These are phyloP conservation scores for Clitoria ternatea DNA, from an alignment of 306 rosid genomes.

Conservation along the genomic window DNA sequence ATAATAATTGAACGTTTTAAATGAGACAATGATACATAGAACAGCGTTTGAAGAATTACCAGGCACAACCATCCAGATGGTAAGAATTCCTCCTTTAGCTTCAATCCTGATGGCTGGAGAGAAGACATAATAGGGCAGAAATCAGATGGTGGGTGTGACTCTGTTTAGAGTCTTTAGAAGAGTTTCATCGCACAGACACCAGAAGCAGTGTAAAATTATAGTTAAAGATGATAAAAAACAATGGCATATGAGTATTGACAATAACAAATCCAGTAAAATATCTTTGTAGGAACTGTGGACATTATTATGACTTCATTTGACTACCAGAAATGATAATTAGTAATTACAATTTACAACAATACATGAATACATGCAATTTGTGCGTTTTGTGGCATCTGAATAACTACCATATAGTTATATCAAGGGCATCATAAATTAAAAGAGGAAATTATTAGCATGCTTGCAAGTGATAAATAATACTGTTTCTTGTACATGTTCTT, in stretches of 20 bases:
- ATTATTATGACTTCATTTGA: not conserved
- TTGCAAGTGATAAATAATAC: not conserved
- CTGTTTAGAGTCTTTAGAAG: not conserved
- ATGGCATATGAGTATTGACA: not conserved
- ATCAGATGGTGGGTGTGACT: constrained; percentile 4
- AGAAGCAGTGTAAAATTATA: constrained; percentile 9
- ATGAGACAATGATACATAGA: constrained; percentile 9
- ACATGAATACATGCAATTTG: not conserved
- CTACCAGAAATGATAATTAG: not conserved
- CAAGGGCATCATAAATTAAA: not conserved
- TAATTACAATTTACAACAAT: too few species aligned
- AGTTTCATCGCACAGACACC: not conserved
- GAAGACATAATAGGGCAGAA: constrained; percentile 19
- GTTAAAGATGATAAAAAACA: not conserved
- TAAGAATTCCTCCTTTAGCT: constrained; percentile 78
- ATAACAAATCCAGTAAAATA: not conserved
- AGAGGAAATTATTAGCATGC: not conserved
- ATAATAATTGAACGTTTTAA: not conserved
- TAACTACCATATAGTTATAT: not conserved
- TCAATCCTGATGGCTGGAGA: constrained; percentile 95
- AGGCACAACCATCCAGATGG: constrained; percentile 95
- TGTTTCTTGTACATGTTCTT: not conserved
- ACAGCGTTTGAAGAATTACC: constrained; percentile 44
- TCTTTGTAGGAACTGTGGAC: not conserved
- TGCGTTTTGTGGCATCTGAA: not conserved